A percentile compares a stretch with the other conserved stretches of the same genome.
Conservation (phyloP, 768 basidiomycete species). For the Collybiopsis confluens region DNA sequence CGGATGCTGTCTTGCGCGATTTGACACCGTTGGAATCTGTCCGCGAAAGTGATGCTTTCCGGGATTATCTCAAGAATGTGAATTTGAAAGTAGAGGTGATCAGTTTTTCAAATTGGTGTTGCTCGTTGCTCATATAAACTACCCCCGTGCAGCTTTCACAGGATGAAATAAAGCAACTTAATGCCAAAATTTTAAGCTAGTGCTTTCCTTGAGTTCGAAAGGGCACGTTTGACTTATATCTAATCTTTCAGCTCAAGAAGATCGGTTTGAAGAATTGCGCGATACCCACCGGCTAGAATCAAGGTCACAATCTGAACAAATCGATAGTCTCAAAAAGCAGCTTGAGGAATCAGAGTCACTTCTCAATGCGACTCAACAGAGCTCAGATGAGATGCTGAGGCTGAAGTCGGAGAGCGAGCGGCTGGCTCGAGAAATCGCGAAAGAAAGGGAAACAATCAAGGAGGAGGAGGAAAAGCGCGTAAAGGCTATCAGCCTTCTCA, state of each 20-base stretch:
- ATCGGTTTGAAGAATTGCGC: constrained; percentile 77
- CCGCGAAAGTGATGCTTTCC: constrained; percentile 60
- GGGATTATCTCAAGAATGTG: constrained; percentile 67
- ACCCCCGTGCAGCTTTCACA: constrained; percentile 55
- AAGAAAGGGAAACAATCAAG: constrained; percentile 59
- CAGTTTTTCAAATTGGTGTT: neutral
- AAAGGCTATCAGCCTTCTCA: constrained; percentile 88
- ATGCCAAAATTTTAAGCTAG: constrained; percentile 69
- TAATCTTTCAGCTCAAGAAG: constrained; percentile 65
- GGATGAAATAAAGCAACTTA: constrained; percentile 76
- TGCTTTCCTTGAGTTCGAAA: neutral
- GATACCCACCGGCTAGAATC: constrained; percentile 81
- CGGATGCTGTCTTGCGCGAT: constrained; percentile 65
- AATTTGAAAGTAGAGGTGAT: constrained; percentile 68
- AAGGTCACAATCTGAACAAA: constrained; percentile 70
- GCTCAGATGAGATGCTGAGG: constrained; percentile 45
- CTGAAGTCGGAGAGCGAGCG: constrained; percentile 53
- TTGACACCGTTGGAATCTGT: constrained; percentile 68
- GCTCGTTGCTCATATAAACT: neutral
- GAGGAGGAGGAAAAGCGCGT: constrained; percentile 97
- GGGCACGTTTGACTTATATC: neutral
- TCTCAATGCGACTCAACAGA: constrained; percentile 54
- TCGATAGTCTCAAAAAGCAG: constrained; percentile 66
- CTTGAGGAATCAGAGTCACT: constrained; percentile 68
- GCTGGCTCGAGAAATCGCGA: constrained; percentile 61